Evolutionary conservation across 495 filamentous ascomycete genomes (phyloP), one percentile per base, ranked within the genome.

Genomic region (Cercophora newfieldiana): DNA sequence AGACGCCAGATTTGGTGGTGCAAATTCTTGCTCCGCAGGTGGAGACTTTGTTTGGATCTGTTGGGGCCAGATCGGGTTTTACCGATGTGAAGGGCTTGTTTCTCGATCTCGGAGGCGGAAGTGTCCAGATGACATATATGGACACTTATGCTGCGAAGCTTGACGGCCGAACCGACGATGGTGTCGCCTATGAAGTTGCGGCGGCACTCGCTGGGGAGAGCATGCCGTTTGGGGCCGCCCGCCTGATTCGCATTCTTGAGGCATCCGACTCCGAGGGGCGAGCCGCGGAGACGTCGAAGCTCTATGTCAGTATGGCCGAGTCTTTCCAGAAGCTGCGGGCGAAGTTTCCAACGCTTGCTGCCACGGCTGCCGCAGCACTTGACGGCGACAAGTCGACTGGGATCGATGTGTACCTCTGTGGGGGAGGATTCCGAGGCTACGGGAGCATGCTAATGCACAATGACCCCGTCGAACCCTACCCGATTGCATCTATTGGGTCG

Each of bases 401-500:
- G 4, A 85, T 93, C 62, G 85, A 88, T 12, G 81, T 97, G 1
- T 94, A 94, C 73, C 85, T 97, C 54, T 96, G 91, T 59, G 94
- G 94, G 8, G 94, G 94, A 14, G 94, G 94, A 0, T 97, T 97
- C 74, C 83, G 94, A 18, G 94, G 94, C 28, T 97, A 95, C 79
- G 93, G 94, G 10, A 94, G 91, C 75, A 83, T 96, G 29, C 79
- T 97, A 18, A 90, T 96, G 84, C 81, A 87, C 71, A 82, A 85
- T 56, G 87, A 91, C 56, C 74, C 80, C 1, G 83, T 89, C 28
- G 78, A 85, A 56, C 89, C 88, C 0, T 97, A 97, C 68, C 94
- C 94, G 0, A 90, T 97, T 18, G 90, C 92, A 0, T 86, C 90
- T 54, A 89, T 97, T 76, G 94, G 95, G 44, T 88, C 93, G 2